Evolutionary conservation across 441 rosid genomes (phyloP).

Genomic region (Adansonia rubrostipa): DNA sequence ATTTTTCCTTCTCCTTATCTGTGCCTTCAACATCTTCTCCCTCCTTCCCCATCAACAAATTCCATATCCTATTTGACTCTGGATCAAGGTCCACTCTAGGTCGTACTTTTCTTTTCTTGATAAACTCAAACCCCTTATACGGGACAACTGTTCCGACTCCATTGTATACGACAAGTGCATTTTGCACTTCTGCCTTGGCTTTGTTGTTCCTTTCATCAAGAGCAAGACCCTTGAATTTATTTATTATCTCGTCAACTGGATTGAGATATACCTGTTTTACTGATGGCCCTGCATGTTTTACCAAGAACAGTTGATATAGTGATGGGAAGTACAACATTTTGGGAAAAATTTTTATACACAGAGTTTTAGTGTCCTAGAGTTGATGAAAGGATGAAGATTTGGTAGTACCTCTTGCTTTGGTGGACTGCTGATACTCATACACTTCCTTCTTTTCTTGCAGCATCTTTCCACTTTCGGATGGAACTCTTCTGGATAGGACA

Average conservation of each 20-base stretch:
- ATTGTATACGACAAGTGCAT: slow-evolving; percentile 61
- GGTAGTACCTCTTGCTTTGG: slow-evolving; percentile 54
- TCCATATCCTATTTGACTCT: slow-evolving; percentile 90
- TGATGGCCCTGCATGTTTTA: slow-evolving; percentile 47
- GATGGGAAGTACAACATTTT: slow-evolving; percentile 28
- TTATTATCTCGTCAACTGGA: slow-evolving; percentile 53
- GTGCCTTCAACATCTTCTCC: slow-evolving; percentile 55
- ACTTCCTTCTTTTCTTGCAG: slow-evolving; percentile 38
- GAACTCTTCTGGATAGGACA: slow-evolving; percentile 31
- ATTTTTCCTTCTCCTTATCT: slow-evolving; percentile 59
- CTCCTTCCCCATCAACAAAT: slow-evolving; percentile 80
- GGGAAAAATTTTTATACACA: slow-evolving; percentile 28
- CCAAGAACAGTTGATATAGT: slow-evolving; percentile 28
- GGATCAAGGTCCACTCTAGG: slow-evolving; percentile 92
- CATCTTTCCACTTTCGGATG: slow-evolving; percentile 36
- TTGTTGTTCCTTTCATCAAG: slow-evolving; percentile 41
- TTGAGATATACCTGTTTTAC: slow-evolving; percentile 35
- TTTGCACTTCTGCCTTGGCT: slow-evolving; percentile 41
- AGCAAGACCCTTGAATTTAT: slow-evolving; percentile 51
- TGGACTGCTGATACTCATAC: slow-evolving; percentile 33
- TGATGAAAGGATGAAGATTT: slow-evolving; percentile 27
- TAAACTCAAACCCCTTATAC: slow-evolving; percentile 43
- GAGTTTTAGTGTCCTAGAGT: slow-evolving; percentile 18
- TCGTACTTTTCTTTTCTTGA: slow-evolving; percentile 66
- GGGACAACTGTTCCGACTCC: slow-evolving; percentile 66